Conservation (phyloP, 805 yeast species). For the Cephaloascus albidus region DNA sequence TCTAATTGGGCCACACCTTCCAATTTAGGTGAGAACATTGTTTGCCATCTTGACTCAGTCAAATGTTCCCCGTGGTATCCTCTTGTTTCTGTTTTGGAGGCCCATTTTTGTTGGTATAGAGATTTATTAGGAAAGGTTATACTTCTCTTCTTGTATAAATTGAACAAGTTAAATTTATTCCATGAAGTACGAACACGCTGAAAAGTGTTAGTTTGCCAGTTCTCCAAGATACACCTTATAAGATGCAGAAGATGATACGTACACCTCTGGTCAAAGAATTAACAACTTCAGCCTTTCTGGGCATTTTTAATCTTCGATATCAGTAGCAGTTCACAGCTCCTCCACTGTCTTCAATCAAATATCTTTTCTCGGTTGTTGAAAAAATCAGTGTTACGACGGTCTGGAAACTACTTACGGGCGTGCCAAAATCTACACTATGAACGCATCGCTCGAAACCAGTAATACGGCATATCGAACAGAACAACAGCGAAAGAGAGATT, state of each 20-base stretch:
- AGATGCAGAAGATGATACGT: constrained; percentile 1
- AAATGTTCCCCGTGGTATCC: constrained; percentile 93
- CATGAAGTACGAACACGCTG: constrained; percentile 73
- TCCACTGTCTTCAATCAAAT: no score
- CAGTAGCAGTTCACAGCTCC: no score
- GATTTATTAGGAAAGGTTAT: constrained; percentile 49
- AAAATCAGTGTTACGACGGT: no score
- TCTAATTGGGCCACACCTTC: constrained; percentile 86
- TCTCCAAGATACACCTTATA: no score
- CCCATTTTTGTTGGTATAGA: constrained; percentile 88
- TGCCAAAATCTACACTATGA: no score
- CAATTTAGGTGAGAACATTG: constrained; percentile 57
- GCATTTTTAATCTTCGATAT: constrained; percentile 29
- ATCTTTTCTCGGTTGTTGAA: no score
- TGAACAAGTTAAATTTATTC: constrained; percentile 88
- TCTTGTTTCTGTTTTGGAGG: constrained; percentile 84
- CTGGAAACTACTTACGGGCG: no score
- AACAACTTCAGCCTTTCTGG: constrained; percentile 49
- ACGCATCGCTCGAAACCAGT: no score
- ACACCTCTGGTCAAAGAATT: constrained; percentile 51
- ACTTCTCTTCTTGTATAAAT: constrained; percentile 65
- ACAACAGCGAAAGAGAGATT: no score
- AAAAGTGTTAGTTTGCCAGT: no score
- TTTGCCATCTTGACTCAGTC: constrained; percentile 76
- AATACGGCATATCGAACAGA: no score